Evolutionary conservation across 2,329 filamentous ascomycete species (phyloP).

Genomic region (Sarocladium brachiariae): DNA sequence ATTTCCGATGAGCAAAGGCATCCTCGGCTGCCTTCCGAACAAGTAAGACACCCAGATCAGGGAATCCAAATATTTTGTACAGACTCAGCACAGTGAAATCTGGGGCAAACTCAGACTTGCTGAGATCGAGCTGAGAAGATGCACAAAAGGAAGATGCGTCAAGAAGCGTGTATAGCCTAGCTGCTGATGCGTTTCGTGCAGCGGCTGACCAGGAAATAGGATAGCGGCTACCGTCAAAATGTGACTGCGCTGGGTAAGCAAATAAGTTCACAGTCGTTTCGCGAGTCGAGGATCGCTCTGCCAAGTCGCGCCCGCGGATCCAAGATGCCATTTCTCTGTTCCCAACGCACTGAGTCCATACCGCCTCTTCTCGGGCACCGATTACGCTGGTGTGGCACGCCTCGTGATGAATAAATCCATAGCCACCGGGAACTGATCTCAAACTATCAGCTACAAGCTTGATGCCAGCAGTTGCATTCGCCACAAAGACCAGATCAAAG

Average conservation of each 20-base stretch:
- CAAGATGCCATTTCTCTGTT: conserved; percentile 59
- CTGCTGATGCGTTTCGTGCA: conserved; percentile 27
- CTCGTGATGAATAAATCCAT: conserved; percentile 75
- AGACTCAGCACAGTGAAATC: conserved; percentile 87
- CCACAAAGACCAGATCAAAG: conserved; percentile 86
- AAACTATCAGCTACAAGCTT: conserved; percentile 80
- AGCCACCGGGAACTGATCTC: conserved; percentile 60
- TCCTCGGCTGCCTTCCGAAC: conserved; percentile 64
- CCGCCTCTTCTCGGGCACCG: conserved; percentile 68
- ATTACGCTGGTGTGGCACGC: conserved; percentile 84
- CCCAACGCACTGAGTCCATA: conserved; percentile 57
- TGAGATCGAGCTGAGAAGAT: conserved; percentile 69
- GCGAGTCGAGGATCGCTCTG: conserved; percentile 11
- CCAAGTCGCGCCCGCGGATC: conserved; percentile 40
- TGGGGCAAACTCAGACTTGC: conserved; percentile 53
- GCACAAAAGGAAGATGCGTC: conserved; percentile 79
- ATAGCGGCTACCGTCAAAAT: conserved; percentile 76
- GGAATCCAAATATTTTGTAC: conserved; percentile 98
- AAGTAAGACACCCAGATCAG: conserved; percentile 79
- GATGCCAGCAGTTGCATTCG: conserved; percentile 85
- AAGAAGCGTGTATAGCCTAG: conserved; percentile 58
- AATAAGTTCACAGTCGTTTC: conserved; percentile 43
- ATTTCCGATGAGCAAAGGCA: conserved; percentile 60
- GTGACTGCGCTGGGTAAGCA: conserved; percentile 86
- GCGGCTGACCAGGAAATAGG: conserved; percentile 61